Evolutionary conservation across 768 basidiomycete genomes (phyloP), one percentile per base, ranked within the genome.

Genomic region (Xerocomellus amylosporus): DNA sequence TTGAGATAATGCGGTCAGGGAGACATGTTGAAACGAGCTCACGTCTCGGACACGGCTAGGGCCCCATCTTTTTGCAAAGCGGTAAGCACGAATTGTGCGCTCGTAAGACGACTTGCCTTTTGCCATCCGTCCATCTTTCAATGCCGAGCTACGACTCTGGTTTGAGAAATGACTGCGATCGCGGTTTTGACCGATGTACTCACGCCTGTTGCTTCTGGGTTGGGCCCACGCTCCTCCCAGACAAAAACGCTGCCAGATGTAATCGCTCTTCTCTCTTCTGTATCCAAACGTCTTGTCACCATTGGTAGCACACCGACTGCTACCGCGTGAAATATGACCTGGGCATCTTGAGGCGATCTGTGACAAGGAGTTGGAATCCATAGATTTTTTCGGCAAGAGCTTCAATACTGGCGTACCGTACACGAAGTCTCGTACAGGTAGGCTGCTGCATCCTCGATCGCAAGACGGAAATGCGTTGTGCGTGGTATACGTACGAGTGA

Each of bases 111-210:
- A 55, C 62, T 49, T 49, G 49, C 70, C 75, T 73, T 59, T 84
- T 84, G 5, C 84, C 88, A 63, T 90, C 88, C 28, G 88, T 90
- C 88, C 88, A 90, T 51, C 88, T 79, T 65, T 90, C 87, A 34
- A 90, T 88, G 40, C 86, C 87, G 54, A 87, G 77, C 86, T 88
- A 14, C 19, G 46, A 30, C 1, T 37, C 24, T 28, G 10, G 60
- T 57, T 13, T 63, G 20, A 54, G 50, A 46, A 44, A 47, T 2
- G 24, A 20, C n/a, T 49, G 44, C 31, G 50, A 52, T 43, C 19
- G 39, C 31, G 49, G 53, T 44, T n/a, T 49, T 36, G 51, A 43
- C 49, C 13, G 34, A 51, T 36, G 39, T 37, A 73, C 80, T 64
- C 65, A 88, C 85, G 55, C 86, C 86, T 44, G 81, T 82, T 28